phyloP scores from a whole-genome alignment of 2,329 filamentous ascomycete genomes.

The Penicillium sp. region DNA sequence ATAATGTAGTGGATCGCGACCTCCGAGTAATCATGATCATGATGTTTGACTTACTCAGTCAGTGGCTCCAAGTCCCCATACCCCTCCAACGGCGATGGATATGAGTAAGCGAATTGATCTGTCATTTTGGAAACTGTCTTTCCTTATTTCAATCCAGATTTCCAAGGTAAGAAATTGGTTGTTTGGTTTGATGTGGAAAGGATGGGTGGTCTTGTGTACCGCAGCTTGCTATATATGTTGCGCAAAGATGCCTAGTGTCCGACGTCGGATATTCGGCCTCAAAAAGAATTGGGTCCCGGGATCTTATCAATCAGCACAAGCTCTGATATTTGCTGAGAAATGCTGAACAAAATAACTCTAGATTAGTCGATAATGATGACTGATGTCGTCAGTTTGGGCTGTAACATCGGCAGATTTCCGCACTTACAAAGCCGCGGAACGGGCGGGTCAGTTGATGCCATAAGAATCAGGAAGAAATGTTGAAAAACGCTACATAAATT shows the following conservation, averaged over 20 bases:
- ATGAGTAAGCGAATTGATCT: constrained; percentile 54
- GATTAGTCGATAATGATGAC: neutral
- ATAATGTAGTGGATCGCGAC: neutral
- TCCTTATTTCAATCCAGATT: neutral
- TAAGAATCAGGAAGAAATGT: too few species aligned
- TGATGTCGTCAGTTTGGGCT: constrained; percentile 8
- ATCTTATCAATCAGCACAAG: constrained; percentile 10
- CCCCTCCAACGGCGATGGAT: constrained; percentile 56
- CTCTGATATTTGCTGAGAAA: neutral
- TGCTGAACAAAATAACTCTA: neutral
- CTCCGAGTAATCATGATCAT: neutral
- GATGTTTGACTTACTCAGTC: constrained; percentile 36
- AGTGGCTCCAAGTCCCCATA: constrained; percentile 52
- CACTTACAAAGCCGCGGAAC: constrained; percentile 27
- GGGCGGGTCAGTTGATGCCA: neutral
- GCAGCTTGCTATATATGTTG: neutral
- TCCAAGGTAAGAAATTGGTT: neutral
- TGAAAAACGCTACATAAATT: too few species aligned
- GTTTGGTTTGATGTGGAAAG: neutral
- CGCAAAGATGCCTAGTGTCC: neutral
- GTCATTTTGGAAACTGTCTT: constrained; percentile 39
- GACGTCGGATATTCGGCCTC: neutral
- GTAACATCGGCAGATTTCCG: constrained; percentile 20
- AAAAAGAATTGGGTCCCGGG: neutral
- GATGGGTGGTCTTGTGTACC: neutral